Evolutionary conservation across 495 filamentous ascomycete species (phyloP).

Genomic region (Friedmanniomyces simplex): DNA sequence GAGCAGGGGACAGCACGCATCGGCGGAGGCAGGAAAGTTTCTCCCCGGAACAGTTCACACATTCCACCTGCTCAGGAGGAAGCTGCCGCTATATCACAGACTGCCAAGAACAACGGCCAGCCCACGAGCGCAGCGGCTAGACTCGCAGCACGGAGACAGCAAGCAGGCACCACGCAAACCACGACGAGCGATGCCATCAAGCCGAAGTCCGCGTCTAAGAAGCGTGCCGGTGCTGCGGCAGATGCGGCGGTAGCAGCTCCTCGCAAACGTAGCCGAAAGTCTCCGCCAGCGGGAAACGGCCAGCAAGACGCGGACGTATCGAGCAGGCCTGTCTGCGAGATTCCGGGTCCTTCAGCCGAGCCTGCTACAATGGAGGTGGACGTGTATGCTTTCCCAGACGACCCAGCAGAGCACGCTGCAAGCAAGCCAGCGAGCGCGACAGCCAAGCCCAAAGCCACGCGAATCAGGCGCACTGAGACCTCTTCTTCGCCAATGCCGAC

Average conservation of each 20-base stretch:
- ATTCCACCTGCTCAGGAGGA: background rate
- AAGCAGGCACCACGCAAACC: background rate
- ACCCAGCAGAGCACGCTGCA: background rate
- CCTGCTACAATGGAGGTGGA: background rate
- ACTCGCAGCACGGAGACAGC: conserved; percentile 1
- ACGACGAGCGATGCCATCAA: background rate
- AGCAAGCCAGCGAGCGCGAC: background rate
- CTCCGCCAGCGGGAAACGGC: background rate
- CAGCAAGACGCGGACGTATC: background rate
- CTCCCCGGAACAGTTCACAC: background rate
- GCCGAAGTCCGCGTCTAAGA: background rate
- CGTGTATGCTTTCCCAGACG: conserved; percentile 1
- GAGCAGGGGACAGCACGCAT: background rate
- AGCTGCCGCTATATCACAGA: background rate
- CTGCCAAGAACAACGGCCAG: background rate
- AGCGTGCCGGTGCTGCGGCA: background rate
- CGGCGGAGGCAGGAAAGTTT: background rate
- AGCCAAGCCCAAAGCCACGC: background rate
- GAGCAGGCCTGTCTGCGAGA: background rate
- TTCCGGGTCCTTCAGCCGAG: background rate
- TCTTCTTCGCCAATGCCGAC: conserved; percentile 1
- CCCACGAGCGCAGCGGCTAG: conserved; percentile 3
- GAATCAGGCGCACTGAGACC: background rate
- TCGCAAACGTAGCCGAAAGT: conserved; percentile 1
- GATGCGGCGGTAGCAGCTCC: background rate